Evolutionary conservation across 1,284 basidiomycete genomes (phyloP).

Genomic region (Cerioporus squamosus): DNA sequence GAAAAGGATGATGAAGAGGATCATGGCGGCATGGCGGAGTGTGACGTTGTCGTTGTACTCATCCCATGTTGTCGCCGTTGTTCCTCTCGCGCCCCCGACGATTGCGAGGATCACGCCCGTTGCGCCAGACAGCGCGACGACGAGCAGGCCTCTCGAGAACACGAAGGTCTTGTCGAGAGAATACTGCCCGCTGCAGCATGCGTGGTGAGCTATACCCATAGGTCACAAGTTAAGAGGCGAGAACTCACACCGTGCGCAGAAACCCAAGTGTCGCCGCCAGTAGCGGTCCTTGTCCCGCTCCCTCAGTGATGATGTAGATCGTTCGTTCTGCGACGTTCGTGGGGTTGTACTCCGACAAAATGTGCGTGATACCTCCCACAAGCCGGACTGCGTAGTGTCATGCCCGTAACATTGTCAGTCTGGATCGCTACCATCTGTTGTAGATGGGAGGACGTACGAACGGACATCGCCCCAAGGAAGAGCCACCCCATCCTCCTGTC

Average conservation of each 20-base stretch:
- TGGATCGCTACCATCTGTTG: background rate
- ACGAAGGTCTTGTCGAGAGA: constrained; percentile 18
- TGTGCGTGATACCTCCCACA: constrained; percentile 55
- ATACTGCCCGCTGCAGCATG: constrained; percentile 26
- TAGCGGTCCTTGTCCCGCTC: constrained; percentile 55
- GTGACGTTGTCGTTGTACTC: constrained; percentile 28
- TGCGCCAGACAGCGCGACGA: constrained; percentile 1
- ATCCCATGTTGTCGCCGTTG: constrained; percentile 10
- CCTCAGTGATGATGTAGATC: constrained; percentile 57
- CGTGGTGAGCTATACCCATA: background rate
- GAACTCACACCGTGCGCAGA: constrained; percentile 60
- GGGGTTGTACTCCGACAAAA: constrained; percentile 51
- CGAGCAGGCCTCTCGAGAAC: constrained; percentile 11
- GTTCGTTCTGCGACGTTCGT: constrained; percentile 48
- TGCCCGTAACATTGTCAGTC: background rate
- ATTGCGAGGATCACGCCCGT: constrained; percentile 52
- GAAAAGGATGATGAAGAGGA: constrained; percentile 54
- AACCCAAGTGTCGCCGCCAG: constrained; percentile 62
- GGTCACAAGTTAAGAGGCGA: background rate
- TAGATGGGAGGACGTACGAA: background rate
- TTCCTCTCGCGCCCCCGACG: constrained; percentile 41
- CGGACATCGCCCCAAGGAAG: constrained; percentile 7
- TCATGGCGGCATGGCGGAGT: constrained; percentile 52
- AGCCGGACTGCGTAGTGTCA: constrained; percentile 62
- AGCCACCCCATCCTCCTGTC: constrained; percentile 17